Evolutionary conservation across 2,329 filamentous ascomycete genomes (phyloP).

Genomic region (Colletotrichum camelliae): DNA sequence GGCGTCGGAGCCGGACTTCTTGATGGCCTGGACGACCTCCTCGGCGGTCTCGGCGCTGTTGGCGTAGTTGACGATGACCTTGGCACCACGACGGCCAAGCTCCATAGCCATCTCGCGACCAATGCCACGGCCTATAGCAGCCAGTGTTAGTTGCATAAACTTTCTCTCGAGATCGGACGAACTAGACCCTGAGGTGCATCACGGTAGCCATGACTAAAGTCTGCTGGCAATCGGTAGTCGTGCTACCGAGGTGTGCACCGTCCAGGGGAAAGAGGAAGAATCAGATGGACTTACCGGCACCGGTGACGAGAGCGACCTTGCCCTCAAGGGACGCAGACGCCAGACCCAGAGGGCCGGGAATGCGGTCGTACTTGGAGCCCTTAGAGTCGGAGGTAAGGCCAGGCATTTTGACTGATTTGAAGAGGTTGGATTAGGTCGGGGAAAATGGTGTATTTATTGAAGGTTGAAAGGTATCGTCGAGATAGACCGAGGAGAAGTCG

Average conservation of each 20-base stretch:
- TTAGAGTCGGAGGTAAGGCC: slow-evolving; percentile 27
- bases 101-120: slow-evolving; percentile 64
- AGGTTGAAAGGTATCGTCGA: background rate
- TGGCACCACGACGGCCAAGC: slow-evolving; percentile 61
- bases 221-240: background rate
- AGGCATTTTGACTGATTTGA: slow-evolving; percentile 34
- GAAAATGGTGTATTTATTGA: background rate
- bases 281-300: slow-evolving; percentile 45
- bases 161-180: background rate
- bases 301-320: slow-evolving; percentile 86
- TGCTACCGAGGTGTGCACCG: background rate
- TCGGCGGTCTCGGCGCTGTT: slow-evolving; percentile 62
- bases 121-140: slow-evolving; percentile 56
- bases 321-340: slow-evolving; percentile 71
- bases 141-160: background rate
- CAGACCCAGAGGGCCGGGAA: slow-evolving; percentile 43
- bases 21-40: slow-evolving; percentile 55
- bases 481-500: slow-evolving; percentile 5
- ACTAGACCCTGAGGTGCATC: background rate
- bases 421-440: background rate
- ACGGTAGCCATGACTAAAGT: background rate
- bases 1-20: slow-evolving; percentile 64
- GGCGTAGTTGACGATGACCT: slow-evolving; percentile 65
- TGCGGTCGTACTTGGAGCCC: slow-evolving; percentile 38
- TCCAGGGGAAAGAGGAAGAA: background rate